Evolutionary conservation across 805 yeast genomes (phyloP), one percentile per base, ranked within the genome.

Genomic region (Candida ovalis): DNA sequence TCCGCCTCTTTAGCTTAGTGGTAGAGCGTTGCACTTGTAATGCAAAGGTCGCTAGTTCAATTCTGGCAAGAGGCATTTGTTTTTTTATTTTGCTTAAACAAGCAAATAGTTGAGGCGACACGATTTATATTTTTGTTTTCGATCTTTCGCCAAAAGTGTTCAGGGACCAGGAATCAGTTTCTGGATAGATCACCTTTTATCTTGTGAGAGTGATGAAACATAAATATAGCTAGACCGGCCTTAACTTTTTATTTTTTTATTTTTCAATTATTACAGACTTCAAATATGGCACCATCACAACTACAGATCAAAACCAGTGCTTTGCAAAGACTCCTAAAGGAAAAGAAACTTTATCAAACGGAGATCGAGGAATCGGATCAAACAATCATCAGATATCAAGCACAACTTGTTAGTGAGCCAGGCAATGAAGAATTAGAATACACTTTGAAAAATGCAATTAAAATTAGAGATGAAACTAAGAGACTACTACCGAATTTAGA

Each of bases 21-120:
- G 96, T 88, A 88, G 94, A 88, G 96, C 96, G 96, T 86, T 86
- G 96, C 96, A 88, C 96, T 88, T 88, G 96, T 88, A 88, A 86
- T 86, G 95, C 94, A 84, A 85, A 85, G 92, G 90, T 86, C 92
- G 89, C 88, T 84, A 84, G 90, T 84, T 84, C 89, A 82, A 84
- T 81, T 82, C 89, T 82, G 88, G 86, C 86, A 83, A 78, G 80
- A 71, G 88, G 88, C 88, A 81, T 32, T 50, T n/a, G n/a, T n/a
- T 57, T 46, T 55, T 67, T 68, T 63, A 52, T 46, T 33, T 24
- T 40, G 17, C 17, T 30, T 9, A 10, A 7, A 5, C 35, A 10
- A 15, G n/a, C n/a, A n/a, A n/a, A n/a, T n/a, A n/a, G n/a, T n/a
- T n/a, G n/a, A n/a, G n/a, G 17, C 35, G 17, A 30, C 35, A 5